A percentile compares a stretch with the other conserved stretches of the same genome.
Conservation (phyloP, 2,329 filamentous ascomycete genomes). For the Lachnellula hyalina region DNA sequence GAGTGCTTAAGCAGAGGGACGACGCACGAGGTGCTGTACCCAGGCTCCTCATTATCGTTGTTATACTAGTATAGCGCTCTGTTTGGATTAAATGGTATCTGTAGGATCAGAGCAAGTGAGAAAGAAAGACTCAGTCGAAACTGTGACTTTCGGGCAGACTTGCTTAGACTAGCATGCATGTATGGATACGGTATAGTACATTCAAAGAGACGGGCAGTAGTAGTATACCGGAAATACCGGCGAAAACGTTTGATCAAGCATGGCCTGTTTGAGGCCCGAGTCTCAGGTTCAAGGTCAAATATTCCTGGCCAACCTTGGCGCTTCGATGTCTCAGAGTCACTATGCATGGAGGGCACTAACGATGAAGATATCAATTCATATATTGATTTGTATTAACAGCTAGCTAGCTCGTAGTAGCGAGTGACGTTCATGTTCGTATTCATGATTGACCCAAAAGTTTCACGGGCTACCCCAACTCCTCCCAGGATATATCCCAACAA, state of each 20-base stretch:
- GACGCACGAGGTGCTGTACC: too few relatives aligned
- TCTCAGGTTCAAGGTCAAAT: not conserved
- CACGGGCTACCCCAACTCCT: constrained; percentile 1
- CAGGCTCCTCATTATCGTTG: too few relatives aligned
- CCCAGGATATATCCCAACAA: not conserved
- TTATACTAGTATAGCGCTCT: too few relatives aligned
- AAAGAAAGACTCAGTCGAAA: too few relatives aligned
- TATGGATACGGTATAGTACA: too few relatives aligned
- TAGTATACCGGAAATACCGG: not conserved
- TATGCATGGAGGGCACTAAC: not conserved
- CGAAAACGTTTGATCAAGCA: not conserved
- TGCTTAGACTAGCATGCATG: too few relatives aligned
- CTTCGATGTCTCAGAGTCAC: not conserved
- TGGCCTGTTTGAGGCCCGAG: not conserved
- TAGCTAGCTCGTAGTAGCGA: constrained; percentile 9
- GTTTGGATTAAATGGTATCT: too few relatives aligned
- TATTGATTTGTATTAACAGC: constrained; percentile 17
- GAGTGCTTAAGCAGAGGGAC: too few relatives aligned
- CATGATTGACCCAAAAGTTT: not conserved
- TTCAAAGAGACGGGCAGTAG: not conserved
- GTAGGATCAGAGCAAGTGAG: too few relatives aligned
- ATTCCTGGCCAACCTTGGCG: not conserved
- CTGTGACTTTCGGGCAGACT: too few relatives aligned
- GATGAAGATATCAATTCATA: constrained; percentile 7
- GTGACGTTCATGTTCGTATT: constrained; percentile 4